Base-by-base conservation (phyloP, 1,139 yeast species). In the Candida buenavistaensis region DNA sequence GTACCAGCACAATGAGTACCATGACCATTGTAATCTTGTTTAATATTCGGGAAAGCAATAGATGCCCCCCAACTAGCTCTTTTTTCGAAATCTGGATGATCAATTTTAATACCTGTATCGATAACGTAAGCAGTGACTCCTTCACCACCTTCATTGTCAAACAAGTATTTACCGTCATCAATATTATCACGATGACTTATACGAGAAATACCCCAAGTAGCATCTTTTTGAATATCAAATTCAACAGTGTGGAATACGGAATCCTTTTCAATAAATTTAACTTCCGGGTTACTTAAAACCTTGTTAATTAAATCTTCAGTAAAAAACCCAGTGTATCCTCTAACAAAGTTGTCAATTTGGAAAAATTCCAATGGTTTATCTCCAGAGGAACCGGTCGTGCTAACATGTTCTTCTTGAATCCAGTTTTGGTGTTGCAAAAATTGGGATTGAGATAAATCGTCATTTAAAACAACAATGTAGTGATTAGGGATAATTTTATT, bases 121-220 rank as follows among this genome's bases (percentile, higher is more conserved):
- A 90, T 82, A 41, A 90, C 84, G 52, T 80, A 82, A n/a, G 96
- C 80, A 29, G 95, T 88, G 40, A 90, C 96, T 57, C 96, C 97
- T 53, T 80, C 78, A 51, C 97, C 97, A 41, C 87, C 97, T 37
- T 79, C 82, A 47, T 71, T 72, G 54, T 89, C 96, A 62, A 76
- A 88, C 45, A 86, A 67, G 66, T 90, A 90, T 65, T 86, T 84
- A 77, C 86, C 88, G 47, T 88, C 74, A 41, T 80, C 78, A 55
- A 88, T 72, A 12, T 47, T 74, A 44, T 84, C 59, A 78, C 96
- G 83, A 70, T 90, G 96, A 33, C 96, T 87, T 43, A 90, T 78
- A 68, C 98, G 82, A 31, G 97, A 94, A 50, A 90, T 75, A 52
- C 97, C 97, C 97, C 97, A 89, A 39, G 96, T 96, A 30, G 96